Evolutionary conservation across 2,329 filamentous ascomycete species (phyloP).

Genomic region (Didymella sp.): DNA sequence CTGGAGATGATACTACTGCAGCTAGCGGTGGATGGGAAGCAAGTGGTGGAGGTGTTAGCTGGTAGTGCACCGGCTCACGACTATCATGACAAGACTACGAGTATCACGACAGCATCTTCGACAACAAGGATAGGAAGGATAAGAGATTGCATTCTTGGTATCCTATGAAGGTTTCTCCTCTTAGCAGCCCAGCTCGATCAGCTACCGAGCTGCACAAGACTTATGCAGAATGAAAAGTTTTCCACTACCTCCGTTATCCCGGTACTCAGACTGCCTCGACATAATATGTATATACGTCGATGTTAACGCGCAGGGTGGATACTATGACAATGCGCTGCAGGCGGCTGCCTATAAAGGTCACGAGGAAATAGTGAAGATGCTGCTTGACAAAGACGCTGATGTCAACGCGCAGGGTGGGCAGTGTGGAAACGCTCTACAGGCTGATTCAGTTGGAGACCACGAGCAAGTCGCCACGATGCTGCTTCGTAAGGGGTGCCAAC

Average conservation of each 20-base stretch:
- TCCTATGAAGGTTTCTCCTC: not conserved
- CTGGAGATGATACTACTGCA: constrained; percentile 14
- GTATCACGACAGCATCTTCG: not conserved
- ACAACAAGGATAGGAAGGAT: not conserved
- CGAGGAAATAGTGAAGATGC: too few species aligned
- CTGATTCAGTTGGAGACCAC: too few species aligned
- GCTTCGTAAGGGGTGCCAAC: too few species aligned
- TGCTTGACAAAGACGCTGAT: too few species aligned
- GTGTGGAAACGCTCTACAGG: too few species aligned
- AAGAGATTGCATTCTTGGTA: not conserved
- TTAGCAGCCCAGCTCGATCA: not conserved
- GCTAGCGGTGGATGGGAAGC: constrained; percentile 27
- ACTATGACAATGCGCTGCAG: too few species aligned
- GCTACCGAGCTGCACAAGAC: not conserved
- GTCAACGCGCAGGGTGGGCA: too few species aligned
- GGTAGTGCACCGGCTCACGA: not conserved
- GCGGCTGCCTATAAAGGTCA: too few species aligned
- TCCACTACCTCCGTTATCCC: not conserved
- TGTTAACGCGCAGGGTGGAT: too few species aligned
- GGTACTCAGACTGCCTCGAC: not conserved
- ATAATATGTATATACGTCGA: too few species aligned
- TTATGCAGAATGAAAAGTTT: not conserved
- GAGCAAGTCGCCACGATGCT: too few species aligned
- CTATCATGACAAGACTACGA: not conserved
- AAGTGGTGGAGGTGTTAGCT: constrained; percentile 15